Base-by-base conservation (phyloP, 2,329 filamentous ascomycete genomes). In the Dendrostoma leiphaemia region DNA sequence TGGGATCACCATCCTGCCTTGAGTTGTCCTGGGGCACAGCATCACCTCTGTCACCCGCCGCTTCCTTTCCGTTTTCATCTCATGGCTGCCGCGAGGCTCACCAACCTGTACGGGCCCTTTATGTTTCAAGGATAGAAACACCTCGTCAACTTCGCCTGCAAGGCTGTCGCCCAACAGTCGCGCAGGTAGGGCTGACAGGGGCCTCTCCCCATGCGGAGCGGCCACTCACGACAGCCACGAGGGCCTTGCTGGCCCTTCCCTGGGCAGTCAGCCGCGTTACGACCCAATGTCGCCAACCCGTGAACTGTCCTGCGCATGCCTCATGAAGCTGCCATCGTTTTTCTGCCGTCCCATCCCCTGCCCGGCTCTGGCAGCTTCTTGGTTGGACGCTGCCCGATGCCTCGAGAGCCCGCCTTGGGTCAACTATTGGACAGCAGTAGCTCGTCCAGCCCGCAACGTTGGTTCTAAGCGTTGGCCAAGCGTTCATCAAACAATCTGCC, bases 361-460 rank as follows among this genome's bases (percentile, higher is more conserved):
- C 17, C 52, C 37, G 31, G 40, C 12, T 49, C 37, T 49, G 51
- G 45, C 29, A 21, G 45, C 45, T 54, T 29, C 45, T 26, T 49
- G 37, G 4, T 17, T 50, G 47, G 6, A 19, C 47, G 21, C 19
- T 31, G 21, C 35, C n/a, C 46, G 21, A n/a, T 31, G 28, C 34
- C 19, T 28, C 26, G 3, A 6, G 23, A 23, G 10, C 10, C 31
- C 15, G 9, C 15, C n/a, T 26, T 13, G 21, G 21, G 17, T 37
- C 21, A 7, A 24, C 40, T 8, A 10, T 41, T 23, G 29, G 24
- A 24, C n/a, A 38, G 29, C n/a, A 26, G 23, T 26, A 24, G 29
- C 10, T 23, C 23, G 8, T 26, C 17, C 34, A 24, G 21, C 4
- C 38, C 4, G 23, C 21, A 8, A 34, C 23, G 26, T 19, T 50